Conservation (phyloP, 1,284 basidiomycete species). For the Sanghuangporus baumii region DNA sequence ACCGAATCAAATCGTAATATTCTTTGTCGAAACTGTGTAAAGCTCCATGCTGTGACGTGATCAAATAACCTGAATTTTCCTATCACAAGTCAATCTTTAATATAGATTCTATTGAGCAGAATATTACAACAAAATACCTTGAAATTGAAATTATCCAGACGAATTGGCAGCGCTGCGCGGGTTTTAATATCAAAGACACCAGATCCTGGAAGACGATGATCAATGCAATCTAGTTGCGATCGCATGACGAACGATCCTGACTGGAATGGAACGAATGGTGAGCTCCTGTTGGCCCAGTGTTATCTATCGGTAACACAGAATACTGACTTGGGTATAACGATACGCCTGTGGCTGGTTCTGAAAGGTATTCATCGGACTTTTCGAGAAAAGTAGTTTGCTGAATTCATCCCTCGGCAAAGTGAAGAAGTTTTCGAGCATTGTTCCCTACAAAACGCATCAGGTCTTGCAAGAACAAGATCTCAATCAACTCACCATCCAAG, state of each 20-base stretch:
- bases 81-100: conserved; percentile 22
- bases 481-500: conserved; percentile 59
- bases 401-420: conserved; percentile 69
- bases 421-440: conserved; percentile 85
- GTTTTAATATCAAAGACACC: conserved; percentile 98
- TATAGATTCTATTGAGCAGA: neutral
- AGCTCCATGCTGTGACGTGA: conserved; percentile 55
- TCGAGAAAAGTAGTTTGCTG: conserved; percentile 49
- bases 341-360: conserved; percentile 62
- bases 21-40: conserved; percentile 82
- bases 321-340: conserved; percentile 71
- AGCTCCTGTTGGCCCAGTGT: neutral
- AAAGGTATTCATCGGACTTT: conserved; percentile 29
- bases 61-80: conserved; percentile 77
- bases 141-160: conserved; percentile 84
- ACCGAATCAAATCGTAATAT: conserved; percentile 88
- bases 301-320: neutral
- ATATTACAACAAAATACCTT: conserved; percentile 41
- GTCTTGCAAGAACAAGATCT: neutral
- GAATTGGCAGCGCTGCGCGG: conserved; percentile 79
- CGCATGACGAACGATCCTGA: conserved; percentile 83
- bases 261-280: conserved; percentile 32
- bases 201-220: conserved; percentile 77
- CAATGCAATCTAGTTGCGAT: conserved; percentile 89
- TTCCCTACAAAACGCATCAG: conserved; percentile 49